Percentiles rank a stretch among this genome's conserved stretches.
phyloP scores from a whole-genome alignment of 2,329 filamentous ascomycete species.

The Venturia oleaginea region DNA sequence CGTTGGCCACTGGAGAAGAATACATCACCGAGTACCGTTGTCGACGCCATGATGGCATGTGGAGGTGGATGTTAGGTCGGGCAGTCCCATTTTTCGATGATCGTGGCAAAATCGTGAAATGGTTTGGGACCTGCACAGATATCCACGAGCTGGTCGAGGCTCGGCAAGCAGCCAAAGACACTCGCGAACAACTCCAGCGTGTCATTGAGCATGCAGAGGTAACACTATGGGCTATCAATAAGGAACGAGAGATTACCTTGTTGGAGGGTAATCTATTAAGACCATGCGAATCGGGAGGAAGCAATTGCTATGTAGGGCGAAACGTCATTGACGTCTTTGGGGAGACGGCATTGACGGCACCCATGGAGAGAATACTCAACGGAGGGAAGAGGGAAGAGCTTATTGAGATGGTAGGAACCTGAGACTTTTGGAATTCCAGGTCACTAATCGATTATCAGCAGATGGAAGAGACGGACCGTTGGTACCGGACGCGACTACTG shows the following conservation, averaged over 20 bases:
- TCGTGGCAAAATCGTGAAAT: slow-evolving; percentile 62
- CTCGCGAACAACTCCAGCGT: slow-evolving; percentile 59
- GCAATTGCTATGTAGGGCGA: slow-evolving; percentile 40
- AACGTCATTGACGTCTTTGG: slow-evolving; percentile 57
- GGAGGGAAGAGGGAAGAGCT: slow-evolving; percentile 52
- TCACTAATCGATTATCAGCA: background rate
- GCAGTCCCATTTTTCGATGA: slow-evolving; percentile 60
- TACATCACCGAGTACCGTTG: slow-evolving; percentile 66
- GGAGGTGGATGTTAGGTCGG: slow-evolving; percentile 70
- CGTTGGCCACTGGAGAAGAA: slow-evolving; percentile 56
- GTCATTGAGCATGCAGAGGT: slow-evolving; percentile 68
- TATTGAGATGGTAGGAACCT: slow-evolving; percentile 46
- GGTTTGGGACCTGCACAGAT: slow-evolving; percentile 75
- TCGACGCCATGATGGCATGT: slow-evolving; percentile 56
- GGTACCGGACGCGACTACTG: slow-evolving; percentile 63
- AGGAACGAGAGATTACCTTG: slow-evolving; percentile 52
- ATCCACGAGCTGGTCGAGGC: slow-evolving; percentile 66
- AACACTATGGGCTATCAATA: slow-evolving; percentile 65
- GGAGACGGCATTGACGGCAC: slow-evolving; percentile 24
- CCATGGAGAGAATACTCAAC: slow-evolving; percentile 56
- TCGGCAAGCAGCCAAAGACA: slow-evolving; percentile 55
- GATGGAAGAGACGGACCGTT: slow-evolving; percentile 45
- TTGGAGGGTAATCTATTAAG: slow-evolving; percentile 57
- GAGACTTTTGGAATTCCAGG: background rate
- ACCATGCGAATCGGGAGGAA: slow-evolving; percentile 28